Evolutionary conservation across 2,329 filamentous ascomycete genomes (phyloP), one percentile per base, ranked within the genome.

Genomic region (Pseudonectria foliicola): DNA sequence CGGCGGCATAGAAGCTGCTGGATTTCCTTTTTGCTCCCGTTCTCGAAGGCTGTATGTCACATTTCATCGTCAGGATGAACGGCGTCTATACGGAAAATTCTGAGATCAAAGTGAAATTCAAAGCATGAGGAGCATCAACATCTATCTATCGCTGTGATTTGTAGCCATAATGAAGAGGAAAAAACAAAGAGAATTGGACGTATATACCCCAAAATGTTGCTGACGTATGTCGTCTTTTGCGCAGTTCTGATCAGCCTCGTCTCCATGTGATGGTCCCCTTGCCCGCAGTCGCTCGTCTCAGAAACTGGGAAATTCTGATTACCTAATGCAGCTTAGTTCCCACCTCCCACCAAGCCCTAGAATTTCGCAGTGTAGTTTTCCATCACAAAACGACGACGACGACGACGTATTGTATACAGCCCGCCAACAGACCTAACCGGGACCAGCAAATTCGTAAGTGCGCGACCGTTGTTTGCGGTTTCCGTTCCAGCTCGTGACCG

Each of bases 41-140:
- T 67, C 64, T 64, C 68, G 71, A 71, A 71, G 70, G 70, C 73
- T 77, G 71, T 78, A 76, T 77, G 73, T 77, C 73, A 75, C 70
- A 71, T 66, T 58, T 63, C 63, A 63, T 67, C 64, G 62, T 69
- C 64, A 66, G 54, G 64, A 74, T 77, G 75, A 73, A 68, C 65
- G 75, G 75, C 74, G 75, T 80, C 75, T 74, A 74, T 70, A 77
- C 66, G 74, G 72, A 74, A 21, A 73, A 75, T 75, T 61, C 59
- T 62, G 57, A 61, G 58, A 62, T 56, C 55, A 57, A 54, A 59
- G 59, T 62, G 54, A 62, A 21, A 62, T 63, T 62, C 56, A 62
- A 56, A 48, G 46, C 53, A 57, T 46, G 33, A 44, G 45, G 44
- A 48, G 48, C 47, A 54, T 47, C 43, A 49, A 43, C 34, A 46